Evolutionary conservation across 2,329 filamentous ascomycete genomes (phyloP).

Genomic region (Sarocladiaceae sp.): DNA sequence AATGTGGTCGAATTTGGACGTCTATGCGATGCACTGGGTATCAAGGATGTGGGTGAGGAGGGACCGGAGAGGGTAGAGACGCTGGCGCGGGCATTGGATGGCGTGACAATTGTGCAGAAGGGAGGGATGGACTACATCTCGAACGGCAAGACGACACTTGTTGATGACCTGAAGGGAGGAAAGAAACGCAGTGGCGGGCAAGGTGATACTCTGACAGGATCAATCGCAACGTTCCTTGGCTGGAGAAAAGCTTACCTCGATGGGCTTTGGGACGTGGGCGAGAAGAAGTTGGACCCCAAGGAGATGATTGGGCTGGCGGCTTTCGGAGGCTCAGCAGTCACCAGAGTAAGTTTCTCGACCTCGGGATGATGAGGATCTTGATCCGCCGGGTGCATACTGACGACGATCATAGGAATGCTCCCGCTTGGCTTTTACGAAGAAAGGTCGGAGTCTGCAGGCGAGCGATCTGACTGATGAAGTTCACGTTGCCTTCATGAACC

Average conservation of each 20-base stretch:
- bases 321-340: conserved; percentile 81
- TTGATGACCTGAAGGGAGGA: conserved; percentile 73
- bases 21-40: conserved; percentile 66
- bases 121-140: conserved; percentile 76
- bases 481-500: conserved; percentile 68
- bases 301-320: conserved; percentile 71
- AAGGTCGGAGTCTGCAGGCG: conserved; percentile 82
- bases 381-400: too few relatives aligned
- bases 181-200: conserved; percentile 89
- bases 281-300: conserved; percentile 37
- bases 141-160: conserved; percentile 67
- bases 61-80: conserved; percentile 48
- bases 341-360: conserved; percentile 52
- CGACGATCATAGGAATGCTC: conserved; percentile 62
- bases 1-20: conserved; percentile 91
- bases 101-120: conserved; percentile 90
- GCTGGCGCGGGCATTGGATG: conserved; percentile 70
- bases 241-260: conserved; percentile 87
- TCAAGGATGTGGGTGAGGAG: conserved; percentile 44
- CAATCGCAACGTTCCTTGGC: conserved; percentile 78
- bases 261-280: conserved; percentile 61
- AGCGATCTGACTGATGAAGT: conserved; percentile 91
- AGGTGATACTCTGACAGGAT: conserved; percentile 89
- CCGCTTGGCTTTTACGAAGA: conserved; percentile 75
- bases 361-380: neutral